Base-by-base conservation (phyloP, 495 filamentous ascomycete species). In the Umbilicaria muhlenbergii region DNA sequence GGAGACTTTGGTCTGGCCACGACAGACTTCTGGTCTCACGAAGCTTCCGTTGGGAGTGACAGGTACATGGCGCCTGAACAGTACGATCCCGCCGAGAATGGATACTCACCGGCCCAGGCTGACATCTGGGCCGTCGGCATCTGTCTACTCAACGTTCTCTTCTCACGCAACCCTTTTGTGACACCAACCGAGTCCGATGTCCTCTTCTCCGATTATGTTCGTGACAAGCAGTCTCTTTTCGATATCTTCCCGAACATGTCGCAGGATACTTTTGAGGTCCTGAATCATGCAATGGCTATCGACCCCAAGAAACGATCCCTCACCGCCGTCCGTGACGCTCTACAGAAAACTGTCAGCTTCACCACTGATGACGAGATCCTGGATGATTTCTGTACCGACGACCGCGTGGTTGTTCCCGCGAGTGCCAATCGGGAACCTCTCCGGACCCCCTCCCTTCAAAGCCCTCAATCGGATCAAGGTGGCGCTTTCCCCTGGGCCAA, bases 61-160 rank as follows among this genome's bases (percentile, higher is more conserved):
- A 84, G 91, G 31, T 98, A 98, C 64, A 98, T 98, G 91, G 86
- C 91, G 39, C 91, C 91, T 14, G 91, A 96, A 61, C 91, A 98
- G 55, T 96, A 87, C 51, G 89, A 96, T 51, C 83, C 88, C 17
- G 67, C 77, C 52, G 78, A 77, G 45, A 71, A 68, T 39, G 91
- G 91, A 50, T 96, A 96, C 65, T 89, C 86, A 36, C 87, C 91
- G 28, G 86, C 84, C 41, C 74, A 92, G 62, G 91, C 92, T 15
- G 91, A 98, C 60, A 77, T 94, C 50, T 98, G 91, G 91, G 86
- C 87, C 38, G 78, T 98, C 53, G 91, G 91, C 38, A 83, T 98
- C 61, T 95, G 89, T 58, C 66, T 98, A 44, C 70, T 98, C 53
- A 98, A 98, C 64, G 80, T 98, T 50, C 69, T 98, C 36, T 98